These are phyloP conservation scores for Diphasiastrum complanatum DNA, from an alignment of 83 land plant species.

Conservation along the genomic window DNA sequence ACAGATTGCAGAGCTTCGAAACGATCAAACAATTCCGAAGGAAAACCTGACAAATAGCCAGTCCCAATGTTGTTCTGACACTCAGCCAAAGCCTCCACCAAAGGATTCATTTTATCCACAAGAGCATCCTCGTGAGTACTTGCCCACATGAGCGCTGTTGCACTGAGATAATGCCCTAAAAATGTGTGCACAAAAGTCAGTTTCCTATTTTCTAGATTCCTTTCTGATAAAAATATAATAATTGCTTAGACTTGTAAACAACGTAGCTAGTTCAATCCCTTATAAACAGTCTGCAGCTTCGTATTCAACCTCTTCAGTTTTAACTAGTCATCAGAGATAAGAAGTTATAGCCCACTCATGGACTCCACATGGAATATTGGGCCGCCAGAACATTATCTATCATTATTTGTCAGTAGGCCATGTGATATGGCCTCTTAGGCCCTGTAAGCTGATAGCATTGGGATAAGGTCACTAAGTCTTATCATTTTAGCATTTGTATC, in stretches of 20 bases:
- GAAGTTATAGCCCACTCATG: too few species aligned
- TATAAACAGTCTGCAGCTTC: too few species aligned
- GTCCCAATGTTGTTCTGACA: conserved; percentile 70
- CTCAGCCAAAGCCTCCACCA: conserved; percentile 50
- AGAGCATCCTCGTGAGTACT: conserved; percentile 63
- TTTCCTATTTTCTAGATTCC: too few species aligned
- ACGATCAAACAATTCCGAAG: conserved; percentile 69
- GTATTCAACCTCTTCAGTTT: too few species aligned
- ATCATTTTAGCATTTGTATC: too few species aligned
- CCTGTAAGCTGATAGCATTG: too few species aligned
- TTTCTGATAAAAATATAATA: neutral
- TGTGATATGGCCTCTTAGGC: too few species aligned
- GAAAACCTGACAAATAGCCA: conserved; percentile 90
- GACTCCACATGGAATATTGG: too few species aligned
- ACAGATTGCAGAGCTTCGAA: conserved; percentile 66
- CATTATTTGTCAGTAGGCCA: too few species aligned
- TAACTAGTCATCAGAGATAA: too few species aligned
- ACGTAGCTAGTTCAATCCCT: neutral
- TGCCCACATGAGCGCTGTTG: conserved; percentile 88
- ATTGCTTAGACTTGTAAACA: conserved; percentile 3
- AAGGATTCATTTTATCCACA: conserved; percentile 44
- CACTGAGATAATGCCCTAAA: conserved; percentile 89
- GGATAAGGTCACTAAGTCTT: too few species aligned
- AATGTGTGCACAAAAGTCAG: neutral
- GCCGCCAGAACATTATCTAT: too few species aligned